phyloP scores from a whole-genome alignment of 495 filamentous ascomycete species.

The Aspergillus incahuasiensis region DNA sequence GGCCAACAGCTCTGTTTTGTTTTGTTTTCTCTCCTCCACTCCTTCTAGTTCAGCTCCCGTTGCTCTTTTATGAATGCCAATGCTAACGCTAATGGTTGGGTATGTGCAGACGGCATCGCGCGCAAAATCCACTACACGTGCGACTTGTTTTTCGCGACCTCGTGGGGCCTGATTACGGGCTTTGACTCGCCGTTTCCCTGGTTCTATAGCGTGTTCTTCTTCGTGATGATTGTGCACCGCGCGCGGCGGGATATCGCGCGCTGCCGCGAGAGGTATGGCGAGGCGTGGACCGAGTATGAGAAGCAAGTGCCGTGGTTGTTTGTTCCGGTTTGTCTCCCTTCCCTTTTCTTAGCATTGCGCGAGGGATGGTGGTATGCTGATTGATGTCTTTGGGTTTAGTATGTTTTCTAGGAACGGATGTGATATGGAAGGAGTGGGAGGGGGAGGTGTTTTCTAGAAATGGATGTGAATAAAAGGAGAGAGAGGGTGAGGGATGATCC shows the following conservation, averaged over 20 bases:
- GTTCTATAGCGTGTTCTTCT: constrained; percentile 93
- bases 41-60: neutral
- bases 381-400: neutral
- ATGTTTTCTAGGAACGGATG: neutral
- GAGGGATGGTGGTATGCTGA: neutral
- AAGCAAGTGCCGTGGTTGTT: constrained; percentile 82
- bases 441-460: neutral
- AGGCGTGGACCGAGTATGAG: constrained; percentile 87
- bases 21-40: neutral
- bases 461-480: too few species aligned
- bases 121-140: constrained; percentile 91
- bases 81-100: neutral
- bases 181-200: constrained; percentile 68
- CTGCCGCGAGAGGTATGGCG: constrained; percentile 82
- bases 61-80: too few species aligned
- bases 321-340: constrained; percentile 71
- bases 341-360: neutral
- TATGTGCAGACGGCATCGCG: constrained; percentile 55
- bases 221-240: constrained; percentile 82
- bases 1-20: neutral
- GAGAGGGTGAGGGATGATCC: too few species aligned
- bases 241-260: constrained; percentile 73
- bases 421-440: too few species aligned
- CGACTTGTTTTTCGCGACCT: constrained; percentile 75
- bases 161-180: constrained; percentile 58